These are phyloP conservation scores for Hypoxylon perforatum DNA, from an alignment of 495 filamentous ascomycete species.

Conservation along the genomic window DNA sequence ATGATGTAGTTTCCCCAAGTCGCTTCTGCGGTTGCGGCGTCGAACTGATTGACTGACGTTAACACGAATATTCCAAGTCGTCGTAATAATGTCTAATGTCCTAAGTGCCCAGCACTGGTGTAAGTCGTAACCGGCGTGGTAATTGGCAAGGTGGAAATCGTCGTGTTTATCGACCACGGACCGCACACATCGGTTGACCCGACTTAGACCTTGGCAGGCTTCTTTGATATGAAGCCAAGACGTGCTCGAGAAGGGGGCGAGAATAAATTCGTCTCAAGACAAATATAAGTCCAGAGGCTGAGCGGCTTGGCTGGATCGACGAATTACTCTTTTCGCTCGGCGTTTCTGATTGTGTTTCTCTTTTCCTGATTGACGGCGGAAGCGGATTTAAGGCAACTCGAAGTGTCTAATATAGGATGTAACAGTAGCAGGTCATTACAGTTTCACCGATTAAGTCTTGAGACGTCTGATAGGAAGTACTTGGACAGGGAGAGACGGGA, in stretches of 20 bases:
- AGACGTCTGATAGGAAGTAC: constrained; percentile 5
- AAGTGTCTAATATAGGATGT: constrained; percentile 18
- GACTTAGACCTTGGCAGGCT: constrained; percentile 27
- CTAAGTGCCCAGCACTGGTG: too few relatives aligned
- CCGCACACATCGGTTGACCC: constrained; percentile 35
- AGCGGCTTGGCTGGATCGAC: constrained; percentile 26
- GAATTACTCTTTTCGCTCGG: constrained; percentile 11
- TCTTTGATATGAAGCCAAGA: constrained; percentile 37
- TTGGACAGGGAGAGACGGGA: constrained; percentile 8
- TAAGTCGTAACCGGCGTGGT: too few relatives aligned
- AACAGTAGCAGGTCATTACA: constrained; percentile 16
- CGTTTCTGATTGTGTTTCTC: constrained; percentile 15
- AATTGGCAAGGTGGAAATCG: constrained; percentile 1
- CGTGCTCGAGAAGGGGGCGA: constrained; percentile 10
- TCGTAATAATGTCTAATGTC: constrained; percentile 17
- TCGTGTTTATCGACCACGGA: constrained; percentile 25
- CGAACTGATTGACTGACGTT: constrained; percentile 38
- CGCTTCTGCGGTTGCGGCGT: constrained; percentile 32
- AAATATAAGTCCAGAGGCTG: constrained; percentile 27
- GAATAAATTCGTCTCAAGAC: constrained; percentile 19
- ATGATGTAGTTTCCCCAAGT: constrained; percentile 35
- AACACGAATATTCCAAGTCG: constrained; percentile 17
- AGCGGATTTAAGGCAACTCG: constrained; percentile 17
- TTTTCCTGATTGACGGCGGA: constrained; percentile 17
- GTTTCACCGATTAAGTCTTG: constrained; percentile 29